Conservation (phyloP, 345 rosid genomes). For the Microcos paniculata region DNA sequence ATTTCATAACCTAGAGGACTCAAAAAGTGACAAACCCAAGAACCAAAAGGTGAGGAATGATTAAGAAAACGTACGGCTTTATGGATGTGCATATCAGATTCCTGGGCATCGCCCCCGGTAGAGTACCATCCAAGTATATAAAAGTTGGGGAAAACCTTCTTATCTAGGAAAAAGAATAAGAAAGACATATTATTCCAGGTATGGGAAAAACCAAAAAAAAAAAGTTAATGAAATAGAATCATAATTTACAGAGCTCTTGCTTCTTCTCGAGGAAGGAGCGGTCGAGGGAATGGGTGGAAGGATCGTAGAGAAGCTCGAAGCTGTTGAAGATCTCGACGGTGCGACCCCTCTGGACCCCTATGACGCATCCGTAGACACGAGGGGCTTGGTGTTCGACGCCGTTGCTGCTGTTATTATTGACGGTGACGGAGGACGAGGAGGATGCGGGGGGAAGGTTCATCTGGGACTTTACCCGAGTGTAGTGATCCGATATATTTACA, state of each 20-base stretch:
- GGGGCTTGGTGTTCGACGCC: constrained; percentile 35
- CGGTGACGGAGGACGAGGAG: constrained; percentile 9
- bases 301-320: constrained; percentile 88
- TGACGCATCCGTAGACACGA: constrained; percentile 90
- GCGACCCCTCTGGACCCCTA: constrained; percentile 90
- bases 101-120: constrained; percentile 80
- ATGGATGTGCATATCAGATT: constrained; percentile 89
- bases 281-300: constrained; percentile 62
- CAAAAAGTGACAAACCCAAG: not conserved
- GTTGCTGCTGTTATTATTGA: constrained; percentile 29
- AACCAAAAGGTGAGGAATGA: not conserved
- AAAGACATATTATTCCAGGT: not conserved
- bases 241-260: constrained; percentile 81
- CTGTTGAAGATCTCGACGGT: constrained; percentile 97
- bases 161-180: constrained; percentile 41
- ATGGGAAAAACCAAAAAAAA: not conserved
- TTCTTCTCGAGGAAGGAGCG: constrained; percentile 92
- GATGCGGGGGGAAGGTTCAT: constrained; percentile 44
- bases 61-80: constrained; percentile 64
- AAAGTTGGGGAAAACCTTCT: constrained; percentile 89
- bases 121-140: constrained; percentile 97
- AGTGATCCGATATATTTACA: constrained; percentile 92
- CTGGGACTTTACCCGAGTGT: constrained; percentile 87
- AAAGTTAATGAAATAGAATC: constrained; percentile 10
- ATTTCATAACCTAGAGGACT: not conserved